Base-by-base conservation (phyloP, 805 yeast species). In the Debaryomyces castellii region DNA sequence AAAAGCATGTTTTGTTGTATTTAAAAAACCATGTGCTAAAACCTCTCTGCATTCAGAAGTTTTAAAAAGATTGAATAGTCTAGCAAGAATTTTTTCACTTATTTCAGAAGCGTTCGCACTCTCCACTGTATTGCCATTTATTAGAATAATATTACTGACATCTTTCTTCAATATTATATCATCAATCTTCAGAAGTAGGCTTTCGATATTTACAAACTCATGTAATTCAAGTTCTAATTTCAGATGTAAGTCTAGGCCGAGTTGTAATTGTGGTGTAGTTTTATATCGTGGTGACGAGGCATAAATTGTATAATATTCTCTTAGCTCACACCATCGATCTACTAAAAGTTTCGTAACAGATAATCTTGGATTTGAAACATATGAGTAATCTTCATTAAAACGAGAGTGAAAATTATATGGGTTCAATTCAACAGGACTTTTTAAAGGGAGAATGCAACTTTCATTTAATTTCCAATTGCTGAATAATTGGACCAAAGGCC, bases 321-420 rank as follows among this genome's bases (percentile, higher is more conserved):
- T 65, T 39, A 86, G 63, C 60, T 87, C 92, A 67, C 94, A 87
- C 87, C 89, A 86, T 12, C 73, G 62, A 25, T 76, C 70, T 0
- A 85, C 78, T 9, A 83, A 62, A 7, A 87, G 58, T 44, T 73
- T 76, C 0, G 91, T 83, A 3, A 85, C 89, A 1, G 82, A 76
- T 12, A 82, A 58, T 34, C 86, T 56, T 14, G 73, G 73, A 12
- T 42, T 39, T 1, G 30, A 22, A 0, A 58, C 30, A 36, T 59
- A 60, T 11, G 70, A 62, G 1, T 20, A 12, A 25, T 63, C 60
- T 2, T 49, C 41, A 48, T 67, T 67, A 21, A 47, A 20, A 1
- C 50, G 51, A 1, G 68, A 60, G 38, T 58, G 62, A 46, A 51
- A 65, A 39, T 55, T 42, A 46, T 49, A 67, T 3, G 73, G 73